Evolutionary conservation across 306 rosid species (phyloP).

Genomic region (Cucurbita maxima): DNA sequence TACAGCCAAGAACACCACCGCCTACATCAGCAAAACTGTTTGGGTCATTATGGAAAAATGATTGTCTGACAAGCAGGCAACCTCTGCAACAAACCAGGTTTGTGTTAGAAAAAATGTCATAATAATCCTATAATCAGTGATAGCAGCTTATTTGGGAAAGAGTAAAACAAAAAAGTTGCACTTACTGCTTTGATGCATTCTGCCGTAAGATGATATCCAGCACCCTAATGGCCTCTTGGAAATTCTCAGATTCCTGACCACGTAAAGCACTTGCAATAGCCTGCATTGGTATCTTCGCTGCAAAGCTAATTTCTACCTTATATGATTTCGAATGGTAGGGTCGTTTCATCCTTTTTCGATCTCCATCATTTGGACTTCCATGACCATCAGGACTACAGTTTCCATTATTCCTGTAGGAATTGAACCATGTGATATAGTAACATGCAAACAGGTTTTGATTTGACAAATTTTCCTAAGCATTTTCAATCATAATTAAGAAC

Average conservation of each 20-base stretch:
- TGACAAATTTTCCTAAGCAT: background rate
- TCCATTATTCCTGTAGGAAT: slow-evolving; percentile 38
- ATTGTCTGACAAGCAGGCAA: slow-evolving; percentile 80
- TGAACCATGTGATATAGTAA: background rate
- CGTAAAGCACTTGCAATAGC: slow-evolving; percentile 64
- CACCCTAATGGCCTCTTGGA: slow-evolving; percentile 77
- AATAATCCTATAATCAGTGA: background rate
- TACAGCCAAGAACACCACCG: slow-evolving; percentile 82
- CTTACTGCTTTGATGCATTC: slow-evolving; percentile 90
- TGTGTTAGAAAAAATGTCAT: background rate
- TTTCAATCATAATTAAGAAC: background rate
- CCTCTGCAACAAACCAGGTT: slow-evolving; percentile 43
- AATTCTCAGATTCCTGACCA: slow-evolving; percentile 75
- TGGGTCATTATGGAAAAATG: slow-evolving; percentile 62
- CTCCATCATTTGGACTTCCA: slow-evolving; percentile 50
- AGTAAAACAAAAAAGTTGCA: background rate
- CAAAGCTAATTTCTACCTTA: slow-evolving; percentile 71
- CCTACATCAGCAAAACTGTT: slow-evolving; percentile 53
- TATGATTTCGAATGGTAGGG: slow-evolving; percentile 45
- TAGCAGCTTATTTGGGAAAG: background rate
- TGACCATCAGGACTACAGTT: slow-evolving; percentile 36
- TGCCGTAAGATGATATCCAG: slow-evolving; percentile 74
- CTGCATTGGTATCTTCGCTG: slow-evolving; percentile 66
- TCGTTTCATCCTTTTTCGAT: slow-evolving; percentile 59
- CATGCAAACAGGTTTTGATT: background rate